Base-by-base conservation (phyloP, 805 yeast species). In the Candida lessepsii region DNA sequence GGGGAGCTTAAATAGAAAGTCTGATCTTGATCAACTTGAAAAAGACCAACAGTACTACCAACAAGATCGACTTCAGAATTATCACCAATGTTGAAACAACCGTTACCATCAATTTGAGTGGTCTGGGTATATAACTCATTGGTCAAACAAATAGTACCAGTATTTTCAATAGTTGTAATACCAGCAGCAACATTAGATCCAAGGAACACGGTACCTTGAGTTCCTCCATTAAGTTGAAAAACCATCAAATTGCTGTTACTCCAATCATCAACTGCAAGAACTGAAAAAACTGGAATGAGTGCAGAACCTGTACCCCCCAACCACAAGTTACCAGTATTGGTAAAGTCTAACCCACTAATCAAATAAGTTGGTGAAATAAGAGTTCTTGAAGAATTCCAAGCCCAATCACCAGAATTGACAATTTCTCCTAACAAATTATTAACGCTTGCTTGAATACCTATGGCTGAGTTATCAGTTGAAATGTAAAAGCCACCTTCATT, bases 131-230 rank as follows among this genome's bases (percentile, higher is more conserved):
- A 54, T 14, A 16, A 37, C 20, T 49, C 44, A 30, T 52, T 54
- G 37, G 42, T 29, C 26, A 57, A 50, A 49, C 65, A 58, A 27
- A 58, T 52, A 15, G 50, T 47, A 34, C 63, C 63, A 19, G 37
- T 23, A 33, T 58, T 37, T 35, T 42, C 14, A 37, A 47, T 47
- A 18, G 53, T 52, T 7, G 5, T 11, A 20, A 53, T 53, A 24
- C 10, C 10, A 24, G 9, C 4, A 2, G 41, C 35, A 13, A 32
- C 31, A 16, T 51, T 44, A 13, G 30, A 36, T 19, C 36, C 31
- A 18, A 52, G 55, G 10, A 53, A 37, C n/a, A 34, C 30, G 16
- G 44, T 54, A 4, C 49, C 7, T 38, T 20, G n/a, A 7, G 4
- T 8, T 4, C 27, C n/a, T 7, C 10, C 13, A 24, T 7, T 10